A percentile compares a stretch with the other conserved stretches of the same genome.
Evolutionary conservation across 352 stramenopile genomes (phyloP).

Genomic region (Pythium periplocum): DNA sequence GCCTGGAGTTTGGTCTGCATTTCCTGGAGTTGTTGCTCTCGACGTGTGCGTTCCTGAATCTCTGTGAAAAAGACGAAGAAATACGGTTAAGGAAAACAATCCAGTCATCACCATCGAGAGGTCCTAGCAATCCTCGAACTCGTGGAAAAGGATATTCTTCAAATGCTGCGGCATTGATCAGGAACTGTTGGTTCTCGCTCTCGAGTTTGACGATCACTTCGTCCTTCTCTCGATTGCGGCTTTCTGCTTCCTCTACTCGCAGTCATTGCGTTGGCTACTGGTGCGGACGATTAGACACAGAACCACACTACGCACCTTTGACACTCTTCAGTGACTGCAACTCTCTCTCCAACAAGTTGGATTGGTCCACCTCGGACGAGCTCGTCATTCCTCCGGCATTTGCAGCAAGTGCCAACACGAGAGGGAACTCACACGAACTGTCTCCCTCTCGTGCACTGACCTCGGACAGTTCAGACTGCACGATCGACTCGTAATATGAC

Average conservation of each 20-base stretch:
- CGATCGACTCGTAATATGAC: slow-evolving; percentile 68
- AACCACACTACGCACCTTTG: slow-evolving; percentile 25
- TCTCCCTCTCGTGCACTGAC: slow-evolving; percentile 54
- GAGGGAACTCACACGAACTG: slow-evolving; percentile 77
- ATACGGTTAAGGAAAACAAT: slow-evolving; percentile 47
- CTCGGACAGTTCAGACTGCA: slow-evolving; percentile 66
- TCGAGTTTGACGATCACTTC: slow-evolving; percentile 56
- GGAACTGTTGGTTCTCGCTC: slow-evolving; percentile 81
- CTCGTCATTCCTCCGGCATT: slow-evolving; percentile 68
- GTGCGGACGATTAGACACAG: too few species aligned
- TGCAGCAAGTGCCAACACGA: slow-evolving; percentile 71
- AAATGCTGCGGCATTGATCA: slow-evolving; percentile 75
- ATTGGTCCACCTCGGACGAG: slow-evolving; percentile 58
- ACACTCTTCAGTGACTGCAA: slow-evolving; percentile 42
- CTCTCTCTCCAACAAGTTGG: slow-evolving; percentile 56
- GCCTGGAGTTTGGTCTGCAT: slow-evolving; percentile 63
- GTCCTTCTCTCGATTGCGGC: background rate
- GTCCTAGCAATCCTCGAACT: too few species aligned
- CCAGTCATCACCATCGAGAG: background rate
- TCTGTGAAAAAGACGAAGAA: slow-evolving; percentile 45
- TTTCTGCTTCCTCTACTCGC: background rate
- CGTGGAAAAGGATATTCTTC: slow-evolving; percentile 78
- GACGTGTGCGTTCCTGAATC: slow-evolving; percentile 71
- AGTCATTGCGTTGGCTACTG: too few species aligned
- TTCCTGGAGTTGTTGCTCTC: slow-evolving; percentile 56